Percentiles rank a stretch among this genome's conserved stretches.
These are phyloP conservation scores for Globisporangium perplexum DNA, from an alignment of 352 stramenopile genomes.

Conservation along the genomic window DNA sequence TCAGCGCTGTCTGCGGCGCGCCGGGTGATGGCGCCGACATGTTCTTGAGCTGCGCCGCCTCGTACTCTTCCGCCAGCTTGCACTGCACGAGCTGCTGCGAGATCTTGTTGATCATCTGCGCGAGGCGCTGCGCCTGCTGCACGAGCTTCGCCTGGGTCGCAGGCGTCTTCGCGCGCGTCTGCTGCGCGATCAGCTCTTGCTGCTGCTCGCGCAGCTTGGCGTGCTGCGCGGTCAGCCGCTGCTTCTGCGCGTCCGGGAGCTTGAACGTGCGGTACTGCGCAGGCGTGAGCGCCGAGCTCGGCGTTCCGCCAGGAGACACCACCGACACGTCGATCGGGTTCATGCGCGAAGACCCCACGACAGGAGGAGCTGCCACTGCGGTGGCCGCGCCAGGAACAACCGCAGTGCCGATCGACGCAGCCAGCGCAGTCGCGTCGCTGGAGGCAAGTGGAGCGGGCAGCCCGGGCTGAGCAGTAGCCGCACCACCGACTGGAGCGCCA, in stretches of 20 bases:
- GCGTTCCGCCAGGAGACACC: slow-evolving; percentile 23
- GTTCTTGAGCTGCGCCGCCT: slow-evolving; percentile 51
- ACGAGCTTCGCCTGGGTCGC: slow-evolving; percentile 66
- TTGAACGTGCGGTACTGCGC: slow-evolving; percentile 77
- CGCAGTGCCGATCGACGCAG: slow-evolving; percentile 1
- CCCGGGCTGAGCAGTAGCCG: background rate
- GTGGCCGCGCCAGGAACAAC: background rate
- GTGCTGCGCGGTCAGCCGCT: slow-evolving; percentile 61
- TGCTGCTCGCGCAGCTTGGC: slow-evolving; percentile 72
- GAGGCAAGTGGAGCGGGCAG: slow-evolving; percentile 1
- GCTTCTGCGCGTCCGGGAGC: slow-evolving; percentile 55
- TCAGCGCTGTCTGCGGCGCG: slow-evolving; percentile 17
- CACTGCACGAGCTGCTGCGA: slow-evolving; percentile 80
- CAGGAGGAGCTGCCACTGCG: slow-evolving; percentile 15
- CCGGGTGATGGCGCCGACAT: slow-evolving; percentile 25
- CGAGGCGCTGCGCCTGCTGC: slow-evolving; percentile 63
- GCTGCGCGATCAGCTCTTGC: slow-evolving; percentile 72
- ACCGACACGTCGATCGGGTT: slow-evolving; percentile 46
- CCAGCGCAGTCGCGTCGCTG: slow-evolving; percentile 14
- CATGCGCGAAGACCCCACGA: slow-evolving; percentile 26
- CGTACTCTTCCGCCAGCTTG: slow-evolving; percentile 78
- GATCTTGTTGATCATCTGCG: slow-evolving; percentile 86
- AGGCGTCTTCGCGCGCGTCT: slow-evolving; percentile 64
- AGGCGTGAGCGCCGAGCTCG: slow-evolving; percentile 39
- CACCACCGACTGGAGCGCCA: background rate